Evolutionary conservation across 495 filamentous ascomycete species (phyloP), one percentile per base, ranked within the genome.

Genomic region (Saxophila tyrrhenica): DNA sequence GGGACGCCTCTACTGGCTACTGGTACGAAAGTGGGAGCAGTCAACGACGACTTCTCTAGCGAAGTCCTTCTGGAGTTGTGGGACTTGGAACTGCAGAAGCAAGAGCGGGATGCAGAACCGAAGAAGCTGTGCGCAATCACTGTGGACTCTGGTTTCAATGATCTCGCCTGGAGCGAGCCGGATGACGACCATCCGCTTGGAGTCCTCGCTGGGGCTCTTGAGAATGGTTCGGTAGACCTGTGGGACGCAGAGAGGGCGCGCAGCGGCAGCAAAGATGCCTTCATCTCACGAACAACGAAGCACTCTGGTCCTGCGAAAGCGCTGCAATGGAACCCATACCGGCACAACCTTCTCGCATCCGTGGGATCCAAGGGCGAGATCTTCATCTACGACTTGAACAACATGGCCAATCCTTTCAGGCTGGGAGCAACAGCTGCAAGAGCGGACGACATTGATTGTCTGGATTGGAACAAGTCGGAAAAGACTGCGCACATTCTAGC

Each of bases 401-500:
- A 97, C 67, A 77, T 86, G 57, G 78, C 77, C 48, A 94, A 85
- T 64, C 86, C 94, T 13, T 92, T 89, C 71, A 81, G 89, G 54
- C 76, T 97, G 39, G 92, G 94, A 46, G 91, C 83, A 53, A 78
- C 86, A 43, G 87, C 87, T 15, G 89, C 89, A 60, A 82, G 86
- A 59, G 84, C 89, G 8, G 91, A 97, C 64, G 94, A 97, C 62
- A 84, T 96, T 57, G 89, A 96, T 57, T 89, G 87, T 55, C 72
- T 97, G 62, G 91, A 95, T 60, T 99, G 92, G 92, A 99, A 99
- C 72, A 89, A 89, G 63, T 48, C 43, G 20, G 58, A 61, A 38
- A 97, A 95, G 73, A 90, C 96, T 39, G 76, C 90, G 20, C 90
- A 99, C 68, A 99, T 99, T 63, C 70, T 97, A 56, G 94, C 89